Evolutionary conservation across 495 filamentous ascomycete species (phyloP).

Genomic region (Penicillium pancosmium): DNA sequence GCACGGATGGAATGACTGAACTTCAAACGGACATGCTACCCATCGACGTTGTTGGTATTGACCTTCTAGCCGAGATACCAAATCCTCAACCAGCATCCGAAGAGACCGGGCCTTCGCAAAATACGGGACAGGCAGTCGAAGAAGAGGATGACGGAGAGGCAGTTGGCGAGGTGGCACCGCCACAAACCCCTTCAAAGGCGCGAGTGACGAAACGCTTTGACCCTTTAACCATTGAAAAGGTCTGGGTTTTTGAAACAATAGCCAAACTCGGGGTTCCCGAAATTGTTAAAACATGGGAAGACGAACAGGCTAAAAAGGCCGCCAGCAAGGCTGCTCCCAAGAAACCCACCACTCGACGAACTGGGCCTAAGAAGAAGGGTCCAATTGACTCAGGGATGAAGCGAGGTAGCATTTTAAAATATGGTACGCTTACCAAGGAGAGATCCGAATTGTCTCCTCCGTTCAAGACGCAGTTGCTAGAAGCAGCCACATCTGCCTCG

Average conservation of each 20-base stretch:
- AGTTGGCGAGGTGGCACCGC: slow-evolving; percentile 28
- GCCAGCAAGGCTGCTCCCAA: slow-evolving; percentile 29
- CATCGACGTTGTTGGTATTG: slow-evolving; percentile 71
- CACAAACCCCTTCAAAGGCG: slow-evolving; percentile 24
- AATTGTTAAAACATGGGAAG: slow-evolving; percentile 78
- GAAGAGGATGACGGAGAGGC: slow-evolving; percentile 54
- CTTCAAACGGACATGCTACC: slow-evolving; percentile 78
- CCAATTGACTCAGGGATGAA: slow-evolving; percentile 49
- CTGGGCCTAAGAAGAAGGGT: slow-evolving; percentile 44
- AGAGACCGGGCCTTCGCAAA: slow-evolving; percentile 25
- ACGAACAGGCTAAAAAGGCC: slow-evolving; percentile 44
- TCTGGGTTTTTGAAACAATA: slow-evolving; percentile 78
- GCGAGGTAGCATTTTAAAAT: slow-evolving; percentile 49
- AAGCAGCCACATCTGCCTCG: slow-evolving; percentile 24
- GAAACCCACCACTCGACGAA: slow-evolving; percentile 34
- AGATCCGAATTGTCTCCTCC: slow-evolving; percentile 36
- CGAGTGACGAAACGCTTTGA: slow-evolving; percentile 66
- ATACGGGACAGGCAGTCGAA: slow-evolving; percentile 44
- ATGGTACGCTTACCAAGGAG: slow-evolving; percentile 48
- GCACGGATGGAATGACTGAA: slow-evolving; percentile 75
- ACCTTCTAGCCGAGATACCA: slow-evolving; percentile 69
- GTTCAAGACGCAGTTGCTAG: slow-evolving; percentile 37
- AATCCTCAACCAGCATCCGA: slow-evolving; percentile 51
- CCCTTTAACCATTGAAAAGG: slow-evolving; percentile 62
- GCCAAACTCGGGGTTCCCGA: slow-evolving; percentile 71